phyloP scores from a whole-genome alignment of 441 rosid genomes.

The Populus hybrid region DNA sequence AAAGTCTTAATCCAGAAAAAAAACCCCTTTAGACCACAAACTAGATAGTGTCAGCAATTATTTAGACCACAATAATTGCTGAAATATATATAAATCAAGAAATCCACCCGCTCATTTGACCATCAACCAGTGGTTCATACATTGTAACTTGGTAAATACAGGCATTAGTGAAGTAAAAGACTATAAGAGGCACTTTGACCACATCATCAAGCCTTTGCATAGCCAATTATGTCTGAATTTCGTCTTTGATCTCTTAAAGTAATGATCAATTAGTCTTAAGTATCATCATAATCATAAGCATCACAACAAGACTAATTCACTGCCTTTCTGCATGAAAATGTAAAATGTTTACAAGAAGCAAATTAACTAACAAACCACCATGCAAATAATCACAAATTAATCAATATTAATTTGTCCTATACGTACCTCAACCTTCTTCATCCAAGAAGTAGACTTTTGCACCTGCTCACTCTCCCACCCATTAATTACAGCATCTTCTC shows the following conservation, averaged over 20 bases:
- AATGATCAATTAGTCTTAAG: background rate
- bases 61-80: background rate
- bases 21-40: background rate
- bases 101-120: background rate
- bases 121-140: background rate
- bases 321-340: background rate
- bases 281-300: background rate
- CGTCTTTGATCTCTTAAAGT: background rate
- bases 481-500: conserved; percentile 82
- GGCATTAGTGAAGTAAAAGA: background rate
- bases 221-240: background rate
- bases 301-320: background rate
- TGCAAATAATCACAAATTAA: background rate
- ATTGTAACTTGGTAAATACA: background rate
- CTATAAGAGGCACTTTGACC: background rate
- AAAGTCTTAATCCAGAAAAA: background rate
- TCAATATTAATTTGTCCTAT: background rate
- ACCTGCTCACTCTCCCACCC: conserved; percentile 89
- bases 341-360: background rate
- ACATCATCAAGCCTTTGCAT: background rate
- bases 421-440: conserved; percentile 89
- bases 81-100: conserved; percentile 1
- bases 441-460: conserved; percentile 70
- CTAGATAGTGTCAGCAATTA: background rate
- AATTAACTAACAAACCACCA: background rate